Evolutionary conservation across 805 yeast genomes (phyloP).

Genomic region (Saturnispora gosingensis): DNA sequence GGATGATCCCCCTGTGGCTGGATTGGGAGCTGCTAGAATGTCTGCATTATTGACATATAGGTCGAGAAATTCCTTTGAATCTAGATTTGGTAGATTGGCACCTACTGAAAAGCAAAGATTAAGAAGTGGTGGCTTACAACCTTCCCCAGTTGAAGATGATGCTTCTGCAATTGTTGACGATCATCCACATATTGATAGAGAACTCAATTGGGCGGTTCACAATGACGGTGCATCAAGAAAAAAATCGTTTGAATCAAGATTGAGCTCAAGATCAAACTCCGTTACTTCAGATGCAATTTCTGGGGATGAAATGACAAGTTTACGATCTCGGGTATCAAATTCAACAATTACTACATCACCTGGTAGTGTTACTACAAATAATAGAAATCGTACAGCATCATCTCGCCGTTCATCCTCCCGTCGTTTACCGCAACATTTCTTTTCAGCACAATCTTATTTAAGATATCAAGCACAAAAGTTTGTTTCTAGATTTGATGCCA

Average conservation of each 20-base stretch:
- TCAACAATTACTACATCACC: not conserved
- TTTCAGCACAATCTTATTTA: conserved; percentile 91
- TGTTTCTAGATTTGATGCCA: conserved; percentile 85
- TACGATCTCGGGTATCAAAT: not conserved
- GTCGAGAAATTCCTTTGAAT: conserved; percentile 84
- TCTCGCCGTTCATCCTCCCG: conserved; percentile 31
- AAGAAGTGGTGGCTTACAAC: conserved; percentile 13
- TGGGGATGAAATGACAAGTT: not conserved
- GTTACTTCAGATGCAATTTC: conserved; percentile 18
- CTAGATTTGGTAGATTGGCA: conserved; percentile 77
- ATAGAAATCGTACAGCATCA: not conserved
- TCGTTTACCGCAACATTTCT: conserved; percentile 48
- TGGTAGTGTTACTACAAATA: not conserved
- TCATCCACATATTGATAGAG: conserved; percentile 30
- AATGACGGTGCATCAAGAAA: conserved; percentile 58
- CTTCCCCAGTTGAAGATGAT: conserved; percentile 14
- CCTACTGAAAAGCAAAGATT: conserved; percentile 33
- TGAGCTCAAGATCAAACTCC: conserved; percentile 24
- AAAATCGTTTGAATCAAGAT: conserved; percentile 22
- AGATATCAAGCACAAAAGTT: conserved; percentile 93
- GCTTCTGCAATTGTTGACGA: conserved; percentile 15
- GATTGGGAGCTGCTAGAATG: conserved; percentile 96
- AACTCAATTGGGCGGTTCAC: conserved; percentile 76
- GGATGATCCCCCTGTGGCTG: conserved; percentile 74
- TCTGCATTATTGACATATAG: conserved; percentile 89